These are phyloP conservation scores for Rosa multiflora DNA, from an alignment of 306 rosid genomes.

Conservation along the genomic window DNA sequence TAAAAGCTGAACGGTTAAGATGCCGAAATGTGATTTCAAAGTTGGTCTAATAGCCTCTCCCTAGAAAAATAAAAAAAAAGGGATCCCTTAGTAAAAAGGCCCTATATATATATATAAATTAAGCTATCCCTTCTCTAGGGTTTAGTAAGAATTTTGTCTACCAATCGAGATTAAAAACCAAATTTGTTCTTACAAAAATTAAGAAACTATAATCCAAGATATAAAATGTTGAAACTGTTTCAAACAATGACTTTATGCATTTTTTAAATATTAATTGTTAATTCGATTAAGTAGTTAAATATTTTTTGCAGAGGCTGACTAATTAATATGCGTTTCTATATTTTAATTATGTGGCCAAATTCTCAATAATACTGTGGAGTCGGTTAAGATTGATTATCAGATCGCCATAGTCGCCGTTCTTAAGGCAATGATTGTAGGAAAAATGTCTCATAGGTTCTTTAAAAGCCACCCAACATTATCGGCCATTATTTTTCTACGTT, in stretches of 20 bases:
- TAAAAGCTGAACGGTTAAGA: too few relatives aligned
- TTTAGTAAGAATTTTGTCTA: too few relatives aligned
- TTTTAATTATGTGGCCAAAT: neutral
- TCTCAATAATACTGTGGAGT: neutral
- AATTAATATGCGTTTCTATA: neutral
- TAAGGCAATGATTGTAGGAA: constrained; percentile 17
- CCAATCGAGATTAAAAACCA: too few relatives aligned
- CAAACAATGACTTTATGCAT: neutral
- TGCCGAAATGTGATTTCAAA: too few relatives aligned
- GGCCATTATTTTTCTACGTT: neutral
- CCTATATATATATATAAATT: too few relatives aligned
- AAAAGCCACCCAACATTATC: neutral
- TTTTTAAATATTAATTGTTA: neutral
- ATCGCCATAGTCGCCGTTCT: constrained; percentile 22
- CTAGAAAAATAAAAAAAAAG: too few relatives aligned
- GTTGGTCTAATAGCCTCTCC: too few relatives aligned
- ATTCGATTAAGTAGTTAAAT: neutral
- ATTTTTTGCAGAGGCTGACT: neutral
- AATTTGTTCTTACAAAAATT: too few relatives aligned
- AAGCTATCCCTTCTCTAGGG: too few relatives aligned
- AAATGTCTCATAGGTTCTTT: constrained; percentile 11
- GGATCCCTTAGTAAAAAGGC: too few relatives aligned
- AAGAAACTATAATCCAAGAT: neutral
- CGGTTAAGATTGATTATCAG: constrained; percentile 1
- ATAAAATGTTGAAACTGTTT: too few relatives aligned